Evolutionary conservation across 148 eudicot species (phyloP).

Genomic region (Arctostaphylos glauca): DNA sequence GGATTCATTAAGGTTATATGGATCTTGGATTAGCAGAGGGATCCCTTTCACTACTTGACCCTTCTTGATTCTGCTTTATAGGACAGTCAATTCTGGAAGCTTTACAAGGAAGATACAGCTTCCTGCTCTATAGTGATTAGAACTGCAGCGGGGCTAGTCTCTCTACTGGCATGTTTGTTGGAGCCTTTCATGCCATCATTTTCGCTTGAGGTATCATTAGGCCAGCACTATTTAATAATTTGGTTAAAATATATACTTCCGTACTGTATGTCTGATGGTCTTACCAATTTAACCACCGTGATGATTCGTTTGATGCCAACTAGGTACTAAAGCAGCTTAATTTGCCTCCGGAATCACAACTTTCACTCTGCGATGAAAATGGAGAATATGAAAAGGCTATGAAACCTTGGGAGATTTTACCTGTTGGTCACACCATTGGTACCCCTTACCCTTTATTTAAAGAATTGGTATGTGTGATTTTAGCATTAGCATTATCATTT

Average conservation of each 20-base stretch:
- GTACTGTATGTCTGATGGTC: neutral
- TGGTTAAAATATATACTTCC: neutral
- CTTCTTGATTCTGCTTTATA: neutral
- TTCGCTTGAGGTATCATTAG: conserved; percentile 48
- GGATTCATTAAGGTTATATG: neutral
- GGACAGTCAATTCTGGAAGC: conserved; percentile 88
- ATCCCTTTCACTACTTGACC: neutral
- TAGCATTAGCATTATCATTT: conserved; percentile 44
- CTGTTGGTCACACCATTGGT: conserved; percentile 70
- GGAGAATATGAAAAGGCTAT: conserved; percentile 48
- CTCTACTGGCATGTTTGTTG: conserved; percentile 69
- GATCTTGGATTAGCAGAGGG: neutral
- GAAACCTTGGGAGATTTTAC: conserved; percentile 67
- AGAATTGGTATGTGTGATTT: conserved; percentile 59
- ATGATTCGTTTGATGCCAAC: neutral
- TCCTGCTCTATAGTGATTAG: conserved; percentile 71
- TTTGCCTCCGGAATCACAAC: conserved; percentile 43
- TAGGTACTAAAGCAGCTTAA: conserved; percentile 81
- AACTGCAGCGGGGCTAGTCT: conserved; percentile 74
- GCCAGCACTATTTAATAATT: neutral
- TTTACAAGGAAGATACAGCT: conserved; percentile 61
- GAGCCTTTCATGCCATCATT: conserved; percentile 92
- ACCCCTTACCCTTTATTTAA: conserved; percentile 70
- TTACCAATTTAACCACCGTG: neutral
- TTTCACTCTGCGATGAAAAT: conserved; percentile 60